A percentile compares a stretch with the other conserved stretches of the same genome.
These are phyloP conservation scores for Globisporangium parvum DNA, from an alignment of 352 stramenopile genomes.

Conservation along the genomic window DNA sequence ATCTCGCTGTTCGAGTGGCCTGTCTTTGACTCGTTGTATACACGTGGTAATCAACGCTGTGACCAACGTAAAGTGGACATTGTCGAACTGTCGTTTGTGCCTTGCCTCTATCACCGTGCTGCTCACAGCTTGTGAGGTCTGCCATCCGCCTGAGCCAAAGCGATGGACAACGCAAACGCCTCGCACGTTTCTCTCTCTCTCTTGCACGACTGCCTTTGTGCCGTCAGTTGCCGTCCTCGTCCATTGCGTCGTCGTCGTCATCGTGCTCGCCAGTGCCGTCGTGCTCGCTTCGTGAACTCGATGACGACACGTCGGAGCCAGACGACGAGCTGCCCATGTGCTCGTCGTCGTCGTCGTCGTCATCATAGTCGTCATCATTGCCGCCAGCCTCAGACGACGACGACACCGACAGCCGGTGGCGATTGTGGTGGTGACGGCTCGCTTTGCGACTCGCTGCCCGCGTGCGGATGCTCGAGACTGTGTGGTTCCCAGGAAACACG, in stretches of 20 bases:
- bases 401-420: neutral
- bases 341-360: conserved; percentile 10
- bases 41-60: too few species aligned
- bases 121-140: too few species aligned
- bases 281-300: conserved; percentile 23
- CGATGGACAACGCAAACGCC: too few species aligned
- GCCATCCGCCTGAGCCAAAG: too few species aligned
- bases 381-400: neutral
- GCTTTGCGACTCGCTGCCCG: conserved; percentile 2
- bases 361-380: conserved; percentile 11
- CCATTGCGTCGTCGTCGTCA: conserved; percentile 8
- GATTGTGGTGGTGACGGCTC: conserved; percentile 3
- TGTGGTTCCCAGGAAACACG: conserved; percentile 27
- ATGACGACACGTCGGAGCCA: conserved; percentile 18
- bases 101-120: too few species aligned
- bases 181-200: too few species aligned
- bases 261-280: conserved; percentile 21
- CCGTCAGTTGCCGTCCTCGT: conserved; percentile 20
- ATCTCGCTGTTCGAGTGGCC: too few species aligned
- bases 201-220: too few species aligned
- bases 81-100: too few species aligned
- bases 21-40: too few species aligned
- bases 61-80: too few species aligned
- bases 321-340: conserved; percentile 25
- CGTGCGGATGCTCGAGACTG: neutral